Base-by-base conservation (phyloP, 2,329 filamentous ascomycete species). In the Cercospora canescens region DNA sequence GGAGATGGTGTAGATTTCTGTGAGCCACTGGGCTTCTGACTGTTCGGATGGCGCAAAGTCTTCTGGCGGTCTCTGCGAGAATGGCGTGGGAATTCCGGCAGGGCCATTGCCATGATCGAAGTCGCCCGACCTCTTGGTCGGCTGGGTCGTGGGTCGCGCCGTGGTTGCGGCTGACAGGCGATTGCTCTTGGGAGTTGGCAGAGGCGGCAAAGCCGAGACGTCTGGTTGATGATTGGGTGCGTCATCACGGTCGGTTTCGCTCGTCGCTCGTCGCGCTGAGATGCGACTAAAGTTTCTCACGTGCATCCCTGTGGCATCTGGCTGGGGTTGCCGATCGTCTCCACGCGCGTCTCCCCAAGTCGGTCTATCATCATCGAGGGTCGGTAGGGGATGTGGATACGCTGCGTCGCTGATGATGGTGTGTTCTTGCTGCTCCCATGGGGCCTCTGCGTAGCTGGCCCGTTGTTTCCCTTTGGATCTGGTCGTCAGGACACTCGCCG, bases 1-100 rank as follows among this genome's bases (percentile, higher is more conserved):
- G 0, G 92, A 93, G 67, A 93, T 76, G 1, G 89, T 93, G 79
- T 93, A 83, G 7, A 82, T 65, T 52, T 81, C 73, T 0, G 79
- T 82, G 7, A 77, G 73, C 21, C 74, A 70, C 24, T 67, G 71
- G 2, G 80, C 76, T 9, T 69, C 68, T 1, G 62, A 54, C 7
- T 63, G 26, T 9, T 57, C n/a, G 14, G 50, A 37, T 28, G 37
- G 63, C 21, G 45, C 45, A 37, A 54, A 68, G 32, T 70, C 72
- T 54, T 67, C 66, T 0, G 72, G 66, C 48, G 66, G 52, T 30
- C 60, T 60, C 34, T 48, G 59, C 14, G 63, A 62, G 16, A 60
- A 71, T 6, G 64, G 64, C 34, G 65, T 58, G 14, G 66, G 70
- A 9, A 30, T 26, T 30, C 26, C 58, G 18, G 56, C 37, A n/a